Evolutionary conservation across 805 yeast species (phyloP), one percentile per base, ranked within the genome.

Genomic region (Metschnikowia cerradonensis): DNA sequence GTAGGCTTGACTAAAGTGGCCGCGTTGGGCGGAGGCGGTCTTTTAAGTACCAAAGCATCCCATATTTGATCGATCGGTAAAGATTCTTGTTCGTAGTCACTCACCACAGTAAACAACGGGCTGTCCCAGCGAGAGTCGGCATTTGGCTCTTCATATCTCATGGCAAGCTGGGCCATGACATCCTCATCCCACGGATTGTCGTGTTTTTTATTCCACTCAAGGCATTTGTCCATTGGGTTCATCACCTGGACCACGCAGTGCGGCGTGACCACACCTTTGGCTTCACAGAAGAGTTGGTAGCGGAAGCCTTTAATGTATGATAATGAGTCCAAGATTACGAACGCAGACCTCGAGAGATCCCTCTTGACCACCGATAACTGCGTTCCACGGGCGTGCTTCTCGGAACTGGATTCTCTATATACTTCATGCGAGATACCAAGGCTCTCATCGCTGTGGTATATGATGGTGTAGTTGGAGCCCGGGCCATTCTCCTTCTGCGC

Each of bases 71-170:
- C 86, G 19, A 85, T 66, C 0, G 90, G 88, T 23, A 84, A 61
- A 2, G 67, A 68, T 14, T 71, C 72, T 32, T 84, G 84, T 11
- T 63, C 67, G 39, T 65, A 60, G 45, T 79, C 82, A 60, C 73
- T 78, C 3, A 83, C 78, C 1, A 91, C 67, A 0, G 89, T 82
- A 62, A 90, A 84, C 53, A 92, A 70, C 5, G 99, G 99, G 3
- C 96, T 82, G 63, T 94, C 99, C 99, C 99, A 94, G 52, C 97
- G 72, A 26, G 85, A 81, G 60, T 81, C 80, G 32, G 83, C 82
- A 63, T 89, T 86, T 0, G 99, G 99, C 65, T 94, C 99, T 67
- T 94, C 99, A 63, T 84, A 94, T 52, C 99, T 69, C 82, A 90
- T 87, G 3, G 82, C 78, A 51, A 92, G 71, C 47, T 86, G 91